Evolutionary conservation across 768 basidiomycete species (phyloP), one percentile per base, ranked within the genome.

Genomic region (Tephrocybe sp.): DNA sequence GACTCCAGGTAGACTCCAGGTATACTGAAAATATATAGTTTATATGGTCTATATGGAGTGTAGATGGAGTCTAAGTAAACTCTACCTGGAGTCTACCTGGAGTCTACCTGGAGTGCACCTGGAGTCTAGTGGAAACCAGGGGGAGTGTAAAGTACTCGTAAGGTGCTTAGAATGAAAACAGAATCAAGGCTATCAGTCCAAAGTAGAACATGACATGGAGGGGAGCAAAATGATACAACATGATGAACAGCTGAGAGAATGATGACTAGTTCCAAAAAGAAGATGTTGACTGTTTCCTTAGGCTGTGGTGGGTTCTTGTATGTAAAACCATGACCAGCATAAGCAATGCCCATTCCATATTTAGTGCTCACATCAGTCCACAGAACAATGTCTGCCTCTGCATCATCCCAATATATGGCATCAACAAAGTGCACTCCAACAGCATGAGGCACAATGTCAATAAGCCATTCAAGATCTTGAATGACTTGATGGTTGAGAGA

Each of bases 361-460:
- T 34, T 34, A 5, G 16, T 15, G 13, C 8, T n/a, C 4, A n/a
- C 32, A n/a, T 34, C 32, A 15, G 32, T 34, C 32, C 32, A 34
- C 6, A 34, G 5, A 34, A 16, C 16, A 16, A 34, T 5, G 13
- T 34, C 13, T 5, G 32, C 32, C 13, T 34, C 8, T 7, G 32
- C 32, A 34, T 34, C 16, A 5, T 11, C 5, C 32, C 32, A 34
- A 4, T 15, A 34, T 16, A n/a, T 34, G 8, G 32, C 5, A 15
- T 34, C 32, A 15, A 34, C 32, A 7, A 34, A 15, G 16, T 34
- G 32, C 5, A 34, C 32, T 7, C 32, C 32, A 15, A 55, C 28
- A 9, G 44, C 49, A 12, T 44, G 42, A 15, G 47, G 47, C 13
- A 56, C 48, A 35, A 44, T 40, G 21, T 44, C 18, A 13, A 37